phyloP scores from a whole-genome alignment of 2,329 filamentous ascomycete species.

The Mollisia scopiformis region DNA sequence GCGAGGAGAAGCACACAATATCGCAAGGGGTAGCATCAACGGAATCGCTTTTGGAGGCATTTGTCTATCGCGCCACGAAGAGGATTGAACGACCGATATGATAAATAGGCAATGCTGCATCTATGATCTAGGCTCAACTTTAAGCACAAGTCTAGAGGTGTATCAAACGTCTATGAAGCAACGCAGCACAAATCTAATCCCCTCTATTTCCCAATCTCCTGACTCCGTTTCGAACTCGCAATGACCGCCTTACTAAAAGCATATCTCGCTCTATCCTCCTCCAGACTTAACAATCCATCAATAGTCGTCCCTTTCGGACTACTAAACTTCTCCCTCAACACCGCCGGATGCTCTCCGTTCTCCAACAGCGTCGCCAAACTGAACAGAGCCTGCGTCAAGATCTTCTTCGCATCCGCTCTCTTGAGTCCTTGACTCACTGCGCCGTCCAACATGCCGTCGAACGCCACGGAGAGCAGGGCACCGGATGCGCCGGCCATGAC shows the following conservation, averaged over 20 bases:
- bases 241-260: conserved; percentile 69
- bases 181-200: too few relatives aligned
- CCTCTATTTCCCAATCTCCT: conserved; percentile 27
- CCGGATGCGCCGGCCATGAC: conserved; percentile 76
- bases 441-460: conserved; percentile 77
- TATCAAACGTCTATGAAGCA: too few relatives aligned
- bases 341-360: conserved; percentile 72
- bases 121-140: too few relatives aligned
- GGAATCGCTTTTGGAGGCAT: too few relatives aligned
- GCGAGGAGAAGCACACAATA: too few relatives aligned
- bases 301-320: conserved; percentile 82
- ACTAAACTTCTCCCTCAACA: conserved; percentile 73
- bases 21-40: too few relatives aligned
- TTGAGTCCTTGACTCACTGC: conserved; percentile 79
- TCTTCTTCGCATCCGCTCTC: conserved; percentile 70
- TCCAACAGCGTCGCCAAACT: conserved; percentile 51
- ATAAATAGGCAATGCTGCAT: too few relatives aligned
- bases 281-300: conserved; percentile 71
- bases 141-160: too few relatives aligned
- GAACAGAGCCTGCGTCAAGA: conserved; percentile 79
- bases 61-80: too few relatives aligned
- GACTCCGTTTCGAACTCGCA: conserved; percentile 59
- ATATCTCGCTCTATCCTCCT: conserved; percentile 72
- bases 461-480: conserved; percentile 74
- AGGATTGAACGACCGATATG: too few relatives aligned